phyloP scores from a whole-genome alignment of 257 asterid species.

The Solanum ahanhuiri region DNA sequence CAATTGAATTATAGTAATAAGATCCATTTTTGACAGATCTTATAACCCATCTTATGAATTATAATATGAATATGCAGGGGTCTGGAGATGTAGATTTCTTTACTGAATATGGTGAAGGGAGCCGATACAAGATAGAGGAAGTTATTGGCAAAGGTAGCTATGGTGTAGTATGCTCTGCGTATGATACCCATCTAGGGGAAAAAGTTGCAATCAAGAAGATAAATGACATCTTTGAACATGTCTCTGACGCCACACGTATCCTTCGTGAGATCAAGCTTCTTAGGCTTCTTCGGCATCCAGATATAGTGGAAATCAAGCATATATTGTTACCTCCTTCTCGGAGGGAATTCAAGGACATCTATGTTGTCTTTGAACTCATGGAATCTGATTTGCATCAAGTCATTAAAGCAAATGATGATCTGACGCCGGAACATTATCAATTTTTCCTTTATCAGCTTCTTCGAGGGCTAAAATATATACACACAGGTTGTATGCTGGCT shows the following conservation, averaged over 20 bases:
- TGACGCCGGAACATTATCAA: constrained; percentile 85
- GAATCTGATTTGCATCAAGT: constrained; percentile 97
- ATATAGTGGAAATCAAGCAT: constrained; percentile 90
- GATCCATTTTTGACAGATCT: not conserved
- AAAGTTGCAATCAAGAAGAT: constrained; percentile 95
- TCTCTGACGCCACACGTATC: constrained; percentile 93
- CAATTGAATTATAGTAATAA: not conserved
- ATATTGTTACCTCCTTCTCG: constrained; percentile 93
- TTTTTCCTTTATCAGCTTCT: constrained; percentile 88
- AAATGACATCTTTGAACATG: constrained; percentile 89
- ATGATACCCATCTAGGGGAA: constrained; percentile 77
- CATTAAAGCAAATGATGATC: constrained; percentile 81
- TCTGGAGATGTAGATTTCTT: constrained; percentile 75
- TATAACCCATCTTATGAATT: not conserved
- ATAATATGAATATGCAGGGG: constrained; percentile 35
- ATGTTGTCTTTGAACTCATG: constrained; percentile 88
- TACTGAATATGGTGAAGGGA: constrained; percentile 96
- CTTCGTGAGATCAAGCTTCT: constrained; percentile 96
- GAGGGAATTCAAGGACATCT: constrained; percentile 89
- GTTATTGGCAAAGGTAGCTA: constrained; percentile 97
- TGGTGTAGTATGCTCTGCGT: constrained; percentile 95
- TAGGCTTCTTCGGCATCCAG: constrained; percentile 94
- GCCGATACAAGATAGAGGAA: constrained; percentile 86
- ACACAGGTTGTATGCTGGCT: constrained; percentile 46
- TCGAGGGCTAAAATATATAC: constrained; percentile 81